Evolutionary conservation across 2,329 filamentous ascomycete genomes (phyloP).

Genomic region (Metarhizium brunneum): DNA sequence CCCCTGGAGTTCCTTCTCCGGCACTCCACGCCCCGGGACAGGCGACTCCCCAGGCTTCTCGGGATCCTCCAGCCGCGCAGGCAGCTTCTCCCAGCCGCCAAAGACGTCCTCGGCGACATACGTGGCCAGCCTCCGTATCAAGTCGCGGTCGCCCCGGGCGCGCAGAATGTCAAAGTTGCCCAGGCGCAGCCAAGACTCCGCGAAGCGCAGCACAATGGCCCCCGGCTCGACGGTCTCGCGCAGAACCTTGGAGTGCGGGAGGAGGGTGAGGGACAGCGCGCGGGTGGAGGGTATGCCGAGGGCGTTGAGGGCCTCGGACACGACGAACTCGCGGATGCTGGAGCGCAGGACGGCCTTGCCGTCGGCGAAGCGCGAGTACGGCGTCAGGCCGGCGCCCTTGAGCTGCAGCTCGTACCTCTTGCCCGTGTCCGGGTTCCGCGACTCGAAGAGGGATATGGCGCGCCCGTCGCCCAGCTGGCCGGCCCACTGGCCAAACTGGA

Average conservation of each 20-base stretch:
- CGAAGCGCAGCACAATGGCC: slow-evolving; percentile 86
- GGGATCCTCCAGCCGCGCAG: slow-evolving; percentile 46
- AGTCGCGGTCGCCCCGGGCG: slow-evolving; percentile 65
- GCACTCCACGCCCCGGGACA: slow-evolving; percentile 41
- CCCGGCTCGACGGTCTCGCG: slow-evolving; percentile 81
- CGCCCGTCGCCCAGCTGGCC: slow-evolving; percentile 92
- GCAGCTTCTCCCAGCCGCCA: slow-evolving; percentile 77
- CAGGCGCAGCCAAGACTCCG: slow-evolving; percentile 82
- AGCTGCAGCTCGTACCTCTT: slow-evolving; percentile 82
- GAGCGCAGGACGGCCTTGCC: slow-evolving; percentile 88
- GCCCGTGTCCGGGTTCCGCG: slow-evolving; percentile 63
- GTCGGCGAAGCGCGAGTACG: slow-evolving; percentile 93
- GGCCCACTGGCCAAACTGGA: slow-evolving; percentile 78
- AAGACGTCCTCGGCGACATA: slow-evolving; percentile 87
- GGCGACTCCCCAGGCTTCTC: slow-evolving; percentile 34
- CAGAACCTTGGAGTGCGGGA: slow-evolving; percentile 62
- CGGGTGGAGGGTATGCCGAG: slow-evolving; percentile 79
- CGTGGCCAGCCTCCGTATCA: slow-evolving; percentile 66
- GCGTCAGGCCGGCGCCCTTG: slow-evolving; percentile 87
- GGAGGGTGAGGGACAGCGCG: slow-evolving; percentile 71
- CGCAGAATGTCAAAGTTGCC: slow-evolving; percentile 95
- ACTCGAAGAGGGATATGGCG: slow-evolving; percentile 89
- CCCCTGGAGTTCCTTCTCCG: slow-evolving; percentile 55
- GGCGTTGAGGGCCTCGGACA: slow-evolving; percentile 81
- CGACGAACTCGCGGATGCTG: slow-evolving; percentile 88